Evolutionary conservation across 2,329 filamentous ascomycete genomes (phyloP), one percentile per base, ranked within the genome.

Genomic region (Huntiella moniliformis): DNA sequence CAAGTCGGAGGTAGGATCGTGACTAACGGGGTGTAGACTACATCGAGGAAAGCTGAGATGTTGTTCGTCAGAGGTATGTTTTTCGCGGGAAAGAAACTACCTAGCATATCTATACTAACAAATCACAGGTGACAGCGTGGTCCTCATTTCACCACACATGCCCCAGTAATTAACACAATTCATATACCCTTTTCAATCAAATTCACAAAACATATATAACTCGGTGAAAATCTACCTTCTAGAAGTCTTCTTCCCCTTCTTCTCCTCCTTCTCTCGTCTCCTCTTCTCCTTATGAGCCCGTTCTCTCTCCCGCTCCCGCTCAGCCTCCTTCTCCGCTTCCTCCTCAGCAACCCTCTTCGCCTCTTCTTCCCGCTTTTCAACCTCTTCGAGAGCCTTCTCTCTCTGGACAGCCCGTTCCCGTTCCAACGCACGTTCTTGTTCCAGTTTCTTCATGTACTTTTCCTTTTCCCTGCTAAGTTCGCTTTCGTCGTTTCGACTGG

Each of bases 21-120:
- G 42, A 50, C 35, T 13, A 37, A 31, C 28, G 8, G 8, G 33
- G 13, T 43, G 4, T 52, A 93, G 82, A 94, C 87, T 11, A 77
- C 91, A 52, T 93, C 88, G 66, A 93, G 93, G 65, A 92, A 95
- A 62, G 92, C 86, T 38, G 91, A 96, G 61, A 98, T 98, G 91
- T 67, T 98, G 15, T 98, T 98, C 61, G 88, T 98, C 49, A 72
- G 91, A 82, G 88, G 87, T 88, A 65, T 52, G 72, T 61, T n/a
- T 22, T 15, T n/a, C 4, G 2, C 28, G 5, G 7, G 32, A 34
- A 12, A 34, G 38, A n/a, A 42, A 13, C 41, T 32, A 12, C 6
- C 5, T 7, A 33, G 15, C 8, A n/a, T n/a, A 13, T 10, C 12
- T 33, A 22, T 38, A 38, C 31, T 43, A 35, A 48, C 22, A 39